A percentile compares a stretch with the other conserved stretches of the same genome.
Conservation (phyloP, 345 rosid species). For the Linum trigynum region DNA sequence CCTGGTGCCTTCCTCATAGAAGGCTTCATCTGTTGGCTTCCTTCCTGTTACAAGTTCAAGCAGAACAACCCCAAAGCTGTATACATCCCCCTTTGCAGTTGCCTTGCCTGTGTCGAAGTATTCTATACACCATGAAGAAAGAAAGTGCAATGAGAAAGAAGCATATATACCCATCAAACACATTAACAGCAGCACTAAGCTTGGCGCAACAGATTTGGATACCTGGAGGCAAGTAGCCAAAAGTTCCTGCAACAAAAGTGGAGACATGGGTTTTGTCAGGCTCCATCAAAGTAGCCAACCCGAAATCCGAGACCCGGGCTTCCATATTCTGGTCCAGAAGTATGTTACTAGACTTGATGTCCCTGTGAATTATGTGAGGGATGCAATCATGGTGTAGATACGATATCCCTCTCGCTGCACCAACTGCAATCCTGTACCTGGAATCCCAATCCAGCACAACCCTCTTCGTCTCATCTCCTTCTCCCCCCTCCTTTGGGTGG, state of each 20-base stretch:
- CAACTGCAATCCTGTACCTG: slow-evolving; percentile 61
- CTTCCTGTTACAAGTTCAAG: slow-evolving; percentile 72
- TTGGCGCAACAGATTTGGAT: background rate
- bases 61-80: slow-evolving; percentile 75
- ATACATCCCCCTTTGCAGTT: slow-evolving; percentile 73
- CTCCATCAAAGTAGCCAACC: slow-evolving; percentile 73
- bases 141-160: background rate
- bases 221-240: slow-evolving; percentile 87
- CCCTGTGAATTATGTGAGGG: slow-evolving; percentile 83
- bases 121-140: slow-evolving; percentile 28
- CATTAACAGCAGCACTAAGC: background rate
- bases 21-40: slow-evolving; percentile 71
- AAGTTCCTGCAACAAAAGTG: slow-evolving; percentile 71
- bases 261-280: slow-evolving; percentile 82
- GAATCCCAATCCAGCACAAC: slow-evolving; percentile 46
- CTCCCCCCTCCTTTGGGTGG: slow-evolving; percentile 24
- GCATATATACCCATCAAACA: background rate
- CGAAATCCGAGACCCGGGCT: slow-evolving; percentile 77
- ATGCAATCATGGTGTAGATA: slow-evolving; percentile 88
- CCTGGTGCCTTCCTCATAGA: slow-evolving; percentile 78
- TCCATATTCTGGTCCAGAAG: slow-evolving; percentile 77
- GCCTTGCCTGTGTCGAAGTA: slow-evolving; percentile 80
- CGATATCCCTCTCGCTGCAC: slow-evolving; percentile 80
- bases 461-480: background rate
- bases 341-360: slow-evolving; percentile 75